Percentiles rank a stretch among this genome's conserved stretches.
These are phyloP conservation scores for Ophiobolus disseminans DNA, from an alignment of 2,329 filamentous ascomycete genomes.

Conservation along the genomic window DNA sequence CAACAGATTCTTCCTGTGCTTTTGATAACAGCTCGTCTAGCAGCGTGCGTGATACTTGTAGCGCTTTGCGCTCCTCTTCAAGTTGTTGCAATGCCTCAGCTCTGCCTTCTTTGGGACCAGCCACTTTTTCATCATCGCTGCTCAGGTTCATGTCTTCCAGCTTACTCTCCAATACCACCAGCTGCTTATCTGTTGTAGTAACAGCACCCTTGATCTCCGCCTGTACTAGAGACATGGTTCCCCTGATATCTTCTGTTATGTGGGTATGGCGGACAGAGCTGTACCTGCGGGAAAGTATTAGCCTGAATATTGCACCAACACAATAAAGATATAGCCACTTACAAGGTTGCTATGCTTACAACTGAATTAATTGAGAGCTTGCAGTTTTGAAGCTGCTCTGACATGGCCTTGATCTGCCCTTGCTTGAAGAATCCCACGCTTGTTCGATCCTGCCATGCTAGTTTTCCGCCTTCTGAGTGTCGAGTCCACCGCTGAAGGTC, in stretches of 20 bases:
- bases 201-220: constrained; percentile 27
- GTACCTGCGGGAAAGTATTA: constrained; percentile 32
- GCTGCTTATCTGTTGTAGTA: constrained; percentile 12
- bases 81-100: constrained; percentile 16
- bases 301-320: constrained; percentile 6
- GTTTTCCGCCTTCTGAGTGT: constrained; percentile 42
- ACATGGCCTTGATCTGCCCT: constrained; percentile 43
- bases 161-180: constrained; percentile 30
- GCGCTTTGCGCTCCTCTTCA: constrained; percentile 19
- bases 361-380: constrained; percentile 40
- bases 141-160: constrained; percentile 33
- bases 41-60: constrained; percentile 11
- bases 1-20: constrained; percentile 20
- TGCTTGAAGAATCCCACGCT: constrained; percentile 48
- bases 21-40: constrained; percentile 18
- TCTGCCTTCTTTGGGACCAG: constrained; percentile 10
- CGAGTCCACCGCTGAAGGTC: constrained; percentile 43
- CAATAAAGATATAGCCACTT: constrained; percentile 16
- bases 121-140: constrained; percentile 14
- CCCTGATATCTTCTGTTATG: constrained; percentile 43
- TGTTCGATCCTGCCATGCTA: constrained; percentile 41
- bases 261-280: constrained; percentile 42
- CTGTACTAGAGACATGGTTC: constrained; percentile 37
- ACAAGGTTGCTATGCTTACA: constrained; percentile 44
- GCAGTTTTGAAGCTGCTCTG: constrained; percentile 44